Conservation (phyloP, 495 filamentous ascomycete genomes). For the Penicillium argentinense region DNA sequence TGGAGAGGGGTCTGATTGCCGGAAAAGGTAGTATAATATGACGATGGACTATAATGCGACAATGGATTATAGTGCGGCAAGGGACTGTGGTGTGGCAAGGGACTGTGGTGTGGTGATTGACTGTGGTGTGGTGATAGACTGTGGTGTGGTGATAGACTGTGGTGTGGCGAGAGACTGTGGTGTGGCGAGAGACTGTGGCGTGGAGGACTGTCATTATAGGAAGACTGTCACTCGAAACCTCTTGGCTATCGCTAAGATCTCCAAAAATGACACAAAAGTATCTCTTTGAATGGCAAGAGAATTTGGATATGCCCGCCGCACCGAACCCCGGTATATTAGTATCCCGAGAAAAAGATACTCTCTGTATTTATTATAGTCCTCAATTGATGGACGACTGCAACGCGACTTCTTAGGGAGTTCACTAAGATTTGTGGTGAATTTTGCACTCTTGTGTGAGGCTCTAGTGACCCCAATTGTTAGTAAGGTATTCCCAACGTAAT, state of each 20-base stretch:
- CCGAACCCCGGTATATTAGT: neutral
- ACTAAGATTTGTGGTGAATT: neutral
- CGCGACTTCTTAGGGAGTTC: too few relatives aligned
- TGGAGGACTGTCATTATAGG: neutral
- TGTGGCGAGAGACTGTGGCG: neutral
- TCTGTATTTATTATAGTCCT: too few relatives aligned
- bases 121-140: too few relatives aligned
- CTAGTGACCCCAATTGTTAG: too few relatives aligned
- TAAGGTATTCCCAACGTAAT: neutral
- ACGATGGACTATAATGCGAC: too few relatives aligned
- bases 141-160: neutral
- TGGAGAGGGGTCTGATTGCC: too few relatives aligned
- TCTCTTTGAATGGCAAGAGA: constrained; percentile 3
- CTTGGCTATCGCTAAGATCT: neutral
- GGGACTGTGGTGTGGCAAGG: too few relatives aligned
- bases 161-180: neutral
- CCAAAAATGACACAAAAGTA: constrained; percentile 6
- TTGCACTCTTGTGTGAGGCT: too few relatives aligned
- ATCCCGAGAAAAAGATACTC: neutral
- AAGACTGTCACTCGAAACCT: neutral
- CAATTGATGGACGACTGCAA: too few relatives aligned
- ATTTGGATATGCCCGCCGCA: neutral
- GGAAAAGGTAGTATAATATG: too few relatives aligned
- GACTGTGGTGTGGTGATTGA: too few relatives aligned
- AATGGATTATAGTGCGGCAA: too few relatives aligned